Percentiles rank a stretch among this genome's conserved stretches.
Conservation (phyloP, 164 flowering plant species). For the Nelumbo lutea region DNA sequence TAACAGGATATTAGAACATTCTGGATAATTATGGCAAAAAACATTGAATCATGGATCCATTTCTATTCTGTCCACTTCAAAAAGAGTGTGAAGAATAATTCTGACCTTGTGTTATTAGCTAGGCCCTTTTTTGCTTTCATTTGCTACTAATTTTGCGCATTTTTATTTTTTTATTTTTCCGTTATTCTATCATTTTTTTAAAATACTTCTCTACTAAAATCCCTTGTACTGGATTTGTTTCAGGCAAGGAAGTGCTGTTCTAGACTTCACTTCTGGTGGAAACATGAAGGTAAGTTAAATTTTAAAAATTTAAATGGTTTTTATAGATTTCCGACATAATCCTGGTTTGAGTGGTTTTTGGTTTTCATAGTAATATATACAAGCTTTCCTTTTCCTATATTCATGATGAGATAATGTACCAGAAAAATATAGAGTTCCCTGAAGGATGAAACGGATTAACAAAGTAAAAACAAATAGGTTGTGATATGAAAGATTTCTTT, state of each 20-base stretch:
- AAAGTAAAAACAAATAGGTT: too few relatives aligned
- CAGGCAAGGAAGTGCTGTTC: conserved; percentile 92
- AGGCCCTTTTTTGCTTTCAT: conserved; percentile 1
- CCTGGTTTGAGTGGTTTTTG: too few relatives aligned
- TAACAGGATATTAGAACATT: background rate
- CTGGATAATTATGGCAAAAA: background rate
- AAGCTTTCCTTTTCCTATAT: too few relatives aligned
- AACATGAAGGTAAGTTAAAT: conserved; percentile 67
- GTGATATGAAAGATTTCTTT: too few relatives aligned
- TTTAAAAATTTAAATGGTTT: background rate
- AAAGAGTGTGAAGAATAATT: background rate
- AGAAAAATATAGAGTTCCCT: too few relatives aligned
- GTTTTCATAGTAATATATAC: too few relatives aligned
- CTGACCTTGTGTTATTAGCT: background rate
- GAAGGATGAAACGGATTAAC: too few relatives aligned
- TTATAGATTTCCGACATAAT: too few relatives aligned
- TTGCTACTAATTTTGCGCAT: background rate
- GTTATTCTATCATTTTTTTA: background rate
- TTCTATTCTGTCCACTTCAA: background rate
- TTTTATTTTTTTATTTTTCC: background rate
- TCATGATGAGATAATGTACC: too few relatives aligned
- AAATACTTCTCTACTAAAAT: conserved; percentile 7
- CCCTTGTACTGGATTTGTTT: conserved; percentile 17
- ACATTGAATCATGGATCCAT: background rate
- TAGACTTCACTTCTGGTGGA: conserved; percentile 83